phyloP scores from a whole-genome alignment of 176 grass and related monocot genomes.

The Olyra latifolia region DNA sequence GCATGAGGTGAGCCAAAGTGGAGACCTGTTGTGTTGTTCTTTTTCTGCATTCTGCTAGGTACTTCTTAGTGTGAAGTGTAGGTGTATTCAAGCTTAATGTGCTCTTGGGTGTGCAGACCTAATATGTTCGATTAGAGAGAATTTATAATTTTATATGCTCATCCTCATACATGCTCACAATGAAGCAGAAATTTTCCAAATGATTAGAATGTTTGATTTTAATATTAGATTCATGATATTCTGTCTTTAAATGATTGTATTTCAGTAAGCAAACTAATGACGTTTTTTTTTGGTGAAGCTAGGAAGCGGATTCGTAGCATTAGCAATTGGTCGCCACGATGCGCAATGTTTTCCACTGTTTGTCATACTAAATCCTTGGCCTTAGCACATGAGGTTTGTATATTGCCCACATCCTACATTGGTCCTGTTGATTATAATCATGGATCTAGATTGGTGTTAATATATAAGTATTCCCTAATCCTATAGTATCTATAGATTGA shows the following conservation, averaged over 20 bases:
- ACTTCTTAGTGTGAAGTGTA: background rate
- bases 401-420: too few relatives aligned
- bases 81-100: background rate
- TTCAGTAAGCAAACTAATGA: background rate
- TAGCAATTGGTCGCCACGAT: background rate
- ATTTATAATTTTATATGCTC: background rate
- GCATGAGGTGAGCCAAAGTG: background rate
- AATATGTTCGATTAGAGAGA: background rate
- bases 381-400: too few relatives aligned
- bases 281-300: background rate
- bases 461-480: too few relatives aligned
- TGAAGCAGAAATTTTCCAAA: background rate
- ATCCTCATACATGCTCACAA: background rate
- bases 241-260: background rate
- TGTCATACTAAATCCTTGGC: too few relatives aligned
- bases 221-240: background rate
- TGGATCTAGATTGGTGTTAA: too few relatives aligned
- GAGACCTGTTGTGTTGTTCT: background rate
- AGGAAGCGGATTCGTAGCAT: background rate
- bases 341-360: slow-evolving; percentile 18
- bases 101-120: background rate
- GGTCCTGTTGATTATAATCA: too few relatives aligned
- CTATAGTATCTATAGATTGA: too few relatives aligned
- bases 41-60: background rate
- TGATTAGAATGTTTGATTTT: background rate